Base-by-base conservation (phyloP, 2,329 filamentous ascomycete species). In the Falciphora oryzae region DNA sequence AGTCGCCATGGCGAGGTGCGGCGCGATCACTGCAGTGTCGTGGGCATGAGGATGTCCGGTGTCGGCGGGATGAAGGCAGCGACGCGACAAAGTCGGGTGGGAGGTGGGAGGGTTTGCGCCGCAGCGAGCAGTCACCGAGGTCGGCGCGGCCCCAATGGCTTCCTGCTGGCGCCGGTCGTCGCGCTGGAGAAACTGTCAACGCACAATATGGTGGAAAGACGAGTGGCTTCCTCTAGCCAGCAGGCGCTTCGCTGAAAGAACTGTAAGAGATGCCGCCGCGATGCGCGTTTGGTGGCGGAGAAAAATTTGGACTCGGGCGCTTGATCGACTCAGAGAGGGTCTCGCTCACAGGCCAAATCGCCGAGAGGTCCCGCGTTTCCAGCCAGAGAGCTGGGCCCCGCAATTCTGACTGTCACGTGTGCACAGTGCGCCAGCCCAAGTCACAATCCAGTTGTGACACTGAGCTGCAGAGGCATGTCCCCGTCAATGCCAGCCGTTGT, bases 1-100 rank as follows among this genome's bases (percentile, higher is more conserved):
- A n/a, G 62, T 32, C 35, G 62, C 62, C 62, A 63, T 63, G 62
- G 31, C 57, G 57, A 31, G 50, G 57, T 57, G 59, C 62, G 62
- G 62, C 62, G 62, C 31, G 31, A 25, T 63, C 62, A 63, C n/a
- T 14, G 25, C 27, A 4, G 31, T 58, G 31, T 35, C 53, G 31
- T 35, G 27, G 62, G 44, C 62, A 63, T 63, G 62, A 32, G 62
- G 31, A 44, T n/a, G 4, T 14, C 22, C 22, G 29, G n/a, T 10
- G 32, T 25, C 53, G 38, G n/a, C 27, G 10, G 32, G 53, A 38
- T 44, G 8, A n/a, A 53, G 44, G 44, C 18, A 22, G 22, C 44
- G 44, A 53, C 44, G 44, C 44, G 44, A 53, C 44, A 10, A 11
- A n/a, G 44, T n/a, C 22, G 3, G 44, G 44, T n/a, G 44, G 18